phyloP scores from a whole-genome alignment of 148 eudicot species.

The Camellia granthamiana region DNA sequence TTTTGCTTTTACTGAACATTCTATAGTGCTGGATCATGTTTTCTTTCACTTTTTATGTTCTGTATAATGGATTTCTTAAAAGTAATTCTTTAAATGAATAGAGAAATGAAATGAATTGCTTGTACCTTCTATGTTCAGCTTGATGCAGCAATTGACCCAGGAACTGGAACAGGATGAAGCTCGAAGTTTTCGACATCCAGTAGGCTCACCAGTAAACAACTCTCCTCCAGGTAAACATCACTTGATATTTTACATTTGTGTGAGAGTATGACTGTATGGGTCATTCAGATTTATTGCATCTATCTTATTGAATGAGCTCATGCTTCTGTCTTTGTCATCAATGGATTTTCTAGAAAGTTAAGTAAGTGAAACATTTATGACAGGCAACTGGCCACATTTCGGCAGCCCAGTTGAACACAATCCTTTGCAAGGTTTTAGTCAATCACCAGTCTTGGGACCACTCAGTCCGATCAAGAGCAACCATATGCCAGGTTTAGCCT shows the following conservation, averaged over 20 bases:
- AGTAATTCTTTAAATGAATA: neutral
- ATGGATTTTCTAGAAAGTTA: neutral
- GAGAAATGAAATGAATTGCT: neutral
- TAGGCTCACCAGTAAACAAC: slow-evolving; percentile 52
- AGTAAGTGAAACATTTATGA: neutral
- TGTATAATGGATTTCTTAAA: neutral
- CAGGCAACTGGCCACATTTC: slow-evolving; percentile 49
- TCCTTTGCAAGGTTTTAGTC: slow-evolving; percentile 39
- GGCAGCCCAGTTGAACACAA: slow-evolving; percentile 45
- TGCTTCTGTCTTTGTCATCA: neutral
- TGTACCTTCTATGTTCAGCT: slow-evolving; percentile 25
- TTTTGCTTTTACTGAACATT: neutral
- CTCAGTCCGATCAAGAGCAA: slow-evolving; percentile 39
- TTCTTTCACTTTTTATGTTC: neutral
- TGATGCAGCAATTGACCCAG: slow-evolving; percentile 49
- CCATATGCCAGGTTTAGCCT: slow-evolving; percentile 39
- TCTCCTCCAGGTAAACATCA: slow-evolving; percentile 48
- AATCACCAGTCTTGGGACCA: slow-evolving; percentile 29
- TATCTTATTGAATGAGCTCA: neutral
- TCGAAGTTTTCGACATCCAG: slow-evolving; percentile 36
- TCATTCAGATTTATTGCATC: too few relatives aligned
- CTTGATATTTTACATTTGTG: neutral
- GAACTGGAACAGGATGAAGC: slow-evolving; percentile 50
- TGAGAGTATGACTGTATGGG: neutral
- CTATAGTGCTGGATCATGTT: neutral